Evolutionary conservation across 345 rosid species (phyloP).

Genomic region (Lumnitzera racemosa): DNA sequence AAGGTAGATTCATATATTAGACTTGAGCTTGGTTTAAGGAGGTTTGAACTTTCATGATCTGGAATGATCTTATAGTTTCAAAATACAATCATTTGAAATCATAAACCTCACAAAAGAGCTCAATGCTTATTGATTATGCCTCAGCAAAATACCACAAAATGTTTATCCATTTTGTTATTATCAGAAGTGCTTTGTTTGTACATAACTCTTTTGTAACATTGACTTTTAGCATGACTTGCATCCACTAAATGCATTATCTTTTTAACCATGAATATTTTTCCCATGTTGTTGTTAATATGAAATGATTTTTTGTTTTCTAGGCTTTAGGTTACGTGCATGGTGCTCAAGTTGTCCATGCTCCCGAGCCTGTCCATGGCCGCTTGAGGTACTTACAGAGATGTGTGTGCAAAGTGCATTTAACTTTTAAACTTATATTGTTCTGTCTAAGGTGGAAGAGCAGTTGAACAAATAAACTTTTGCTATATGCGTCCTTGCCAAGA

Average conservation of each 20-base stretch:
- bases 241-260: neutral
- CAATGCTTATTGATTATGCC: too few relatives aligned
- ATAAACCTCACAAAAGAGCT: too few relatives aligned
- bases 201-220: too few relatives aligned
- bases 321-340: slow-evolving; percentile 92
- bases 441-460: neutral
- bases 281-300: neutral
- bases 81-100: too few relatives aligned
- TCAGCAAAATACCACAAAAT: too few relatives aligned
- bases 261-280: neutral
- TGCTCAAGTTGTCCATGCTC: slow-evolving; percentile 76
- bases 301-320: slow-evolving; percentile 31
- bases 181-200: too few relatives aligned
- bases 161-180: too few relatives aligned
- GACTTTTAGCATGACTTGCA: neutral
- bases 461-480: too few relatives aligned
- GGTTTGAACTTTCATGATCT: too few relatives aligned
- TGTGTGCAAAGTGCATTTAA: neutral
- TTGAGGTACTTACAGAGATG: slow-evolving; percentile 51
- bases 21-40: too few relatives aligned
- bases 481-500: neutral
- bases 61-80: too few relatives aligned
- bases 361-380: slow-evolving; percentile 94
- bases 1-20: too few relatives aligned
- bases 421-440: slow-evolving; percentile 3